Evolutionary conservation across 2,329 filamentous ascomycete genomes (phyloP).

Genomic region (Talaromyces sp.): DNA sequence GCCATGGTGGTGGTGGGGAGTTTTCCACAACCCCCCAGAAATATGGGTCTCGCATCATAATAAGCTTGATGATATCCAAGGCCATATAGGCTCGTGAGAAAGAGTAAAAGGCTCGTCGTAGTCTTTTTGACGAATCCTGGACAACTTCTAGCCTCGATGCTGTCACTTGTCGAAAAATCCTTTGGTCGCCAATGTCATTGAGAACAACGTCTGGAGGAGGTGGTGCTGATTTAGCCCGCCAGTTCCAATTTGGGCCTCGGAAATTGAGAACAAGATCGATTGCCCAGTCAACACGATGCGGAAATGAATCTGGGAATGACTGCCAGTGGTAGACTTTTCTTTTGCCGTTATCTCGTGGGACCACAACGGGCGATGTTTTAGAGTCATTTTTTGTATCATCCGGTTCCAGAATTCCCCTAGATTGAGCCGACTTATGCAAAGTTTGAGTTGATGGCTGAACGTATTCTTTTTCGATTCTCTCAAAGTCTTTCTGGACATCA

Average conservation of each 20-base stretch:
- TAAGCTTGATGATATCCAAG: slow-evolving; percentile 63
- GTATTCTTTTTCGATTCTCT: slow-evolving; percentile 44
- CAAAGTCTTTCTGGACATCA: slow-evolving; percentile 51
- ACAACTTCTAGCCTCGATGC: slow-evolving; percentile 12
- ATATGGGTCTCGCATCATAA: slow-evolving; percentile 72
- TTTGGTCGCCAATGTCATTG: slow-evolving; percentile 15
- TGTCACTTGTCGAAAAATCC: slow-evolving; percentile 3
- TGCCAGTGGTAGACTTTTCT: slow-evolving; percentile 45
- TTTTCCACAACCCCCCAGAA: slow-evolving; percentile 57
- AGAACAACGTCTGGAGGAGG: slow-evolving; percentile 25
- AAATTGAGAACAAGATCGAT: slow-evolving; percentile 53
- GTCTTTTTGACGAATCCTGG: slow-evolving; percentile 40
- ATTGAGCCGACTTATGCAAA: neutral
- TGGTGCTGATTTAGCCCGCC: slow-evolving; percentile 45
- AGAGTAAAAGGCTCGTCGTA: slow-evolving; percentile 40
- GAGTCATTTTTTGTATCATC: neutral
- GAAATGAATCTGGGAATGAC: slow-evolving; percentile 44
- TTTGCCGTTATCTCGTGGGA: neutral
- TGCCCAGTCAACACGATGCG: slow-evolving; percentile 54
- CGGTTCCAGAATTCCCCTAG: neutral
- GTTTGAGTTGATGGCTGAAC: neutral
- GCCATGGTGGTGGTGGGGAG: slow-evolving; percentile 38
- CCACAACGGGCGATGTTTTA: neutral
- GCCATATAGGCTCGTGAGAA: slow-evolving; percentile 57
- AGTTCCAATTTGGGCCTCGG: slow-evolving; percentile 56